Evolutionary conservation across 2,329 filamentous ascomycete genomes (phyloP).

Genomic region (Chalaropsis ovoidea): DNA sequence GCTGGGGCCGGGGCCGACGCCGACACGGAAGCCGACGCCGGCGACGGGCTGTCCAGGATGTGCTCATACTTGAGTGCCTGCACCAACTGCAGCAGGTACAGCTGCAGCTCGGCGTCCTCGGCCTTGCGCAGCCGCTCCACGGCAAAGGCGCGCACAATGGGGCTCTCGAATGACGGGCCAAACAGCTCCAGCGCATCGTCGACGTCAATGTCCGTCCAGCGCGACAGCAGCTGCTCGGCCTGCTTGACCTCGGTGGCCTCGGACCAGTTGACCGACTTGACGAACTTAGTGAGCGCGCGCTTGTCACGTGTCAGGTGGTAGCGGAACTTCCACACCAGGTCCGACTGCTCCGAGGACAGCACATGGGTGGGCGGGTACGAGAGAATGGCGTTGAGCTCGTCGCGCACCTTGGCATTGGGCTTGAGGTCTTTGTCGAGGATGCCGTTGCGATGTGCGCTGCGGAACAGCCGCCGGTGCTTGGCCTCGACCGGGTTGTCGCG

Average conservation of each 20-base stretch:
- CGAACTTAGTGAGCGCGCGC: conserved; percentile 84
- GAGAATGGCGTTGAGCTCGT: conserved; percentile 85
- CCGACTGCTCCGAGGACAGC: conserved; percentile 81
- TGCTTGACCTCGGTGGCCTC: conserved; percentile 77
- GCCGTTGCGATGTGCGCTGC: conserved; percentile 82
- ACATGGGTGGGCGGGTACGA: conserved; percentile 86
- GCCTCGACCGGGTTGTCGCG: conserved; percentile 88
- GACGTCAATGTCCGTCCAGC: conserved; percentile 94
- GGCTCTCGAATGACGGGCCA: conserved; percentile 82
- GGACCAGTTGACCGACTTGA: conserved; percentile 93
- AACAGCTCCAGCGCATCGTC: conserved; percentile 92
- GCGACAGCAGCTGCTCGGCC: conserved; percentile 77
- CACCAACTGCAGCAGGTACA: conserved; percentile 88
- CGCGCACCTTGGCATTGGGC: conserved; percentile 88
- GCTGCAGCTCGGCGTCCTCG: conserved; percentile 78
- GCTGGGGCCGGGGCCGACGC: conserved; percentile 48
- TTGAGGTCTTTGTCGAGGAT: conserved; percentile 90
- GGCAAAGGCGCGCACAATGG: conserved; percentile 80
- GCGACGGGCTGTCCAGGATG: conserved; percentile 43
- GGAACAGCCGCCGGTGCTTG: conserved; percentile 84
- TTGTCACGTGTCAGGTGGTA: conserved; percentile 93
- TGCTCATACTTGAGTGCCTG: conserved; percentile 93
- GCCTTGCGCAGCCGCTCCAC: conserved; percentile 86
- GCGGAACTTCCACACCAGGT: conserved; percentile 93
- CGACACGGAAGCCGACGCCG: conserved; percentile 27